Evolutionary conservation across 495 filamentous ascomycete species (phyloP).

Genomic region (Penicillium odoratum): DNA sequence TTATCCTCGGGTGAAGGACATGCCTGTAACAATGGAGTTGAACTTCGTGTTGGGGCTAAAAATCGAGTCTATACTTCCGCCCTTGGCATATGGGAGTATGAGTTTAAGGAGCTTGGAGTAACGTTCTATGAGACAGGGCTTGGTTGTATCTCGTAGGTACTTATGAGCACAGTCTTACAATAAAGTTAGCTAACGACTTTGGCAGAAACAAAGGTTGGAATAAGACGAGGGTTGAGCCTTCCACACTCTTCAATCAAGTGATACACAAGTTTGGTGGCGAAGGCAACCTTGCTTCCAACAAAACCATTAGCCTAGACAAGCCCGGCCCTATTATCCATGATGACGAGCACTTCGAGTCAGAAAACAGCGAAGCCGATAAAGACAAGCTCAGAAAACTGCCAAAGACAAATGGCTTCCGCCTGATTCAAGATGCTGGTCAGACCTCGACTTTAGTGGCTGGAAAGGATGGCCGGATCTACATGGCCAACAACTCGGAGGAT

Average conservation of each 20-base stretch:
- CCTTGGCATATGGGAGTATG: conserved; percentile 6
- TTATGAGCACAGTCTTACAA: too few relatives aligned
- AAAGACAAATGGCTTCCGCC: conserved; percentile 2
- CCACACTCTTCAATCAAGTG: background rate
- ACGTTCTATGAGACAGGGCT: conserved; percentile 5
- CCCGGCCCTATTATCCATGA: too few relatives aligned
- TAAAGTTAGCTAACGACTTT: too few relatives aligned
- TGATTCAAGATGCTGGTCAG: background rate
- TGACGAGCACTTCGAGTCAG: too few relatives aligned
- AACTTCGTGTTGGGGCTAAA: conserved; percentile 4
- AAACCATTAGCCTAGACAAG: too few relatives aligned
- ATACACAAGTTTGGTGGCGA: background rate
- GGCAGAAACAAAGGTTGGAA: too few relatives aligned
- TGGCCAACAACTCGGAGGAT: background rate
- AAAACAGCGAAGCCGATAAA: too few relatives aligned
- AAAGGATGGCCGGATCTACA: background rate
- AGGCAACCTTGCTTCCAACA: too few relatives aligned
- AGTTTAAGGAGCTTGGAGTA: background rate
- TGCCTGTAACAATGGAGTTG: conserved; percentile 4
- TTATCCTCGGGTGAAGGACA: background rate
- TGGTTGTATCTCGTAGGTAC: conserved; percentile 9
- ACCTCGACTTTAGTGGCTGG: background rate
- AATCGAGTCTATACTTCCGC: conserved; percentile 5
- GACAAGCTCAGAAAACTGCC: too few relatives aligned
- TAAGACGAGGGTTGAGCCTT: too few relatives aligned